Evolutionary conservation across 345 rosid species (phyloP).

Genomic region (Xanthoceras sorbifolium): DNA sequence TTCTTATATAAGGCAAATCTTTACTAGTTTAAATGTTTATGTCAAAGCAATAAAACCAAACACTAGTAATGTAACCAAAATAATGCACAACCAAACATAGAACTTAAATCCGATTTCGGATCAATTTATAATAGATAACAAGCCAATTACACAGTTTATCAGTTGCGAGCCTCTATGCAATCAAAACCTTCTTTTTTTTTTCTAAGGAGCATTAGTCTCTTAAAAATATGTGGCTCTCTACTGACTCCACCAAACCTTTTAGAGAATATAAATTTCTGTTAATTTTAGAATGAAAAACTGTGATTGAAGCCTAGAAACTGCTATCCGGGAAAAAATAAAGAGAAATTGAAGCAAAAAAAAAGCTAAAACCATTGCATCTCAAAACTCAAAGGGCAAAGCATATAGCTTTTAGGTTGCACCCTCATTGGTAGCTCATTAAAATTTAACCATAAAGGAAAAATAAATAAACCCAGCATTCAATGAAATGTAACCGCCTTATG

Average conservation of each 20-base stretch:
- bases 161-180: neutral
- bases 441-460: neutral
- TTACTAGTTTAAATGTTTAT: neutral
- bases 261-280: neutral
- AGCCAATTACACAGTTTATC: neutral
- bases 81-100: neutral
- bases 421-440: neutral
- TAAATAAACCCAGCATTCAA: neutral
- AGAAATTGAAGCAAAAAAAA: neutral
- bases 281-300: neutral
- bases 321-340: neutral
- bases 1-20: constrained; percentile 4
- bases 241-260: neutral
- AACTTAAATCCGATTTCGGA: no score
- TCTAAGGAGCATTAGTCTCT: neutral
- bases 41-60: constrained; percentile 1
- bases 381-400: neutral
- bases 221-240: neutral
- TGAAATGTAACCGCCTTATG: neutral
- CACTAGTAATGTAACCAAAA: neutral
- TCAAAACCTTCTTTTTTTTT: neutral
- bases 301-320: neutral
- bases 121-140: no score
- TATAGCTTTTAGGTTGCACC: neutral
- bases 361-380: neutral